phyloP scores from a whole-genome alignment of 108 stramenopile species.

The Conticribra guillardii region DNA sequence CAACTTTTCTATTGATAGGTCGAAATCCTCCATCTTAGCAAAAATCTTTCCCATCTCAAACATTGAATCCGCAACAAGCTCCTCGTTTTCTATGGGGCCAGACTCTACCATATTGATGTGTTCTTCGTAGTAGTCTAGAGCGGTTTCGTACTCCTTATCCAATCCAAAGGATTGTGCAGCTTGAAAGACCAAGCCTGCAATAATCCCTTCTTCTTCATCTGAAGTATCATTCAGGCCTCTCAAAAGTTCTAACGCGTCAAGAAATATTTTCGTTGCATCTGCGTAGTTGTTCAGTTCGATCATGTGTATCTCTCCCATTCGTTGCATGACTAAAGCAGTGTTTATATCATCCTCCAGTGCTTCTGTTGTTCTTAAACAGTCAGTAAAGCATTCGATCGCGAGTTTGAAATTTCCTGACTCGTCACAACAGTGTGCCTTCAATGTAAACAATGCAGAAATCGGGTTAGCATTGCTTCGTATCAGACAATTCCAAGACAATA shows the following conservation, averaged over 20 bases:
- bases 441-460: neutral
- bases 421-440: conserved; percentile 38
- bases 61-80: conserved; percentile 33
- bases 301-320: conserved; percentile 48
- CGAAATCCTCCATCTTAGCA: conserved; percentile 22
- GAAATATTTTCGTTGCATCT: conserved; percentile 39
- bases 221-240: conserved; percentile 5
- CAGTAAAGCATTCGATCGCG: conserved; percentile 46
- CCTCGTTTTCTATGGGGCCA: conserved; percentile 18
- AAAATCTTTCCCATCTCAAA: conserved; percentile 33
- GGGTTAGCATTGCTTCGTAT: neutral
- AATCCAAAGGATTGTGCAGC: conserved; percentile 32
- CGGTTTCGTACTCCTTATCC: conserved; percentile 37
- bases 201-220: neutral
- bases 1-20: conserved; percentile 42
- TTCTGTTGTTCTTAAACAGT: conserved; percentile 31
- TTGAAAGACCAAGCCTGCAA: conserved; percentile 28
- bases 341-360: conserved; percentile 16
- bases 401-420: conserved; percentile 22
- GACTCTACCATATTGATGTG: conserved; percentile 37
- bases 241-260: conserved; percentile 43
- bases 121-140: conserved; percentile 47
- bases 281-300: conserved; percentile 28
- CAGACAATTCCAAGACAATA: neutral
- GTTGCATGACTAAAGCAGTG: conserved; percentile 26